Base-by-base conservation (phyloP, 495 filamentous ascomycete genomes). In the Xylaria bambusicola region DNA sequence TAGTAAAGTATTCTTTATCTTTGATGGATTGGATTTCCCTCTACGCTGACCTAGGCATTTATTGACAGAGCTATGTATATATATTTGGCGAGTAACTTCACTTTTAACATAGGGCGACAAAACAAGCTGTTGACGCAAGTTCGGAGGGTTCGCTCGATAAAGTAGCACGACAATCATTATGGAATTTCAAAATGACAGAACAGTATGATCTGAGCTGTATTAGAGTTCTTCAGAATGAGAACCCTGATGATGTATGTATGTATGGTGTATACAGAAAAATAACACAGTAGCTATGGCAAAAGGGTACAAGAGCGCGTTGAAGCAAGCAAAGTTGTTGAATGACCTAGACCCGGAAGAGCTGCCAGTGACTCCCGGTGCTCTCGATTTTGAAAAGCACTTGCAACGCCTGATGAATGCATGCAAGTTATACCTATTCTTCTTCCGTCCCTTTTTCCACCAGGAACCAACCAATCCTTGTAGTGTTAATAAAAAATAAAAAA, bases 351-450 rank as follows among this genome's bases (percentile, higher is more conserved):
- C 27, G 53, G 21, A 49, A 40, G 41, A 48, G 55, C 55, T 58
- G 55, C 53, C 31, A 44, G 42, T 18, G n/a, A 46, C 44, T 56
- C 53, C 31, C 29, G 53, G 29, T 56, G 33, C 41, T 56, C 53
- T 56, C 12, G 24, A n/a, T 40, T 58, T 24, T 41, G 12, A 41
- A 51, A 58, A 51, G 61, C 66, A 63, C 64, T 70, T 70, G 67
- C 67, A 70, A 70, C 67, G 67, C 67, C 67, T 70, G 67, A 70
- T 70, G 67, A 70, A 70, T 70, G 67, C 65, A 70, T 70, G 67
- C 67, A 70, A 70, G 60, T 52, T 54, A 54, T 54, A 54, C n/a
- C n/a, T n/a, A 18, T 52, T 56, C 26, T 66, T 70, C 62, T 67
- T 42, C 62, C 59, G 46, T 67, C 61, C 67, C 45, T 47, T 63